Base-by-base conservation (phyloP, 176 grass and related monocot species). In the Puccinellia tenuiflora region DNA sequence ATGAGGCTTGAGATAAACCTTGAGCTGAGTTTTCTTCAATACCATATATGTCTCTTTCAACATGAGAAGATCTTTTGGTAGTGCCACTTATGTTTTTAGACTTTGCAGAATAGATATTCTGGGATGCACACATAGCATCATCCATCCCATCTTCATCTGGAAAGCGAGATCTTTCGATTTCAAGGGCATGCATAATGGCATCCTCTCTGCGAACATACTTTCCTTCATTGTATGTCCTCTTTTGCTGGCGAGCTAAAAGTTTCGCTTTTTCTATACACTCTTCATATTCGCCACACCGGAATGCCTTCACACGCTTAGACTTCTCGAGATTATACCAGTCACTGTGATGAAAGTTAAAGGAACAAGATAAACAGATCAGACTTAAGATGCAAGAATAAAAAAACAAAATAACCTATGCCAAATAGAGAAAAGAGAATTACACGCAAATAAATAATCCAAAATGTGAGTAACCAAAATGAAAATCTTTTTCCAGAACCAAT, bases 151-250 rank as follows among this genome's bases (percentile, higher is more conserved):
- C 52, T 54, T 89, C 78, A 81, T 89, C 59, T 86, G 87, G 68
- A 75, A 91, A 77, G 61, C 74, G 82, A 82, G 81, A 76, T 67
- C 80, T 89, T 90, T 98, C 96, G 62, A 98, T 88, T 89, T 98
- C 91, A 79, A 98, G 89, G 82, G 96, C 96, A 91, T 98, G 96
- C 31, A 95, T 84, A 80, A 98, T 98, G 26, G 96, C 96, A 80
- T 98, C 96, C 77, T 98, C 96, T 83, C 96, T 91, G 79, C 96
- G 92, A 79, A 98, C 93, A 90, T 98, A 98, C 79, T 94, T 98
- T 45, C 96, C 96, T 92, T 88, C 88, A 67, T 54, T 88, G 62
- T 82, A 87, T 45, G 81, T 75, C 66, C 75, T 93, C 75, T 82
- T 91, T 66, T 93, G 88, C 28, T 78, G 84, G 39, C 65, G 80